Base-by-base conservation (phyloP, 768 basidiomycete species). In the Mycena kentingensis region DNA sequence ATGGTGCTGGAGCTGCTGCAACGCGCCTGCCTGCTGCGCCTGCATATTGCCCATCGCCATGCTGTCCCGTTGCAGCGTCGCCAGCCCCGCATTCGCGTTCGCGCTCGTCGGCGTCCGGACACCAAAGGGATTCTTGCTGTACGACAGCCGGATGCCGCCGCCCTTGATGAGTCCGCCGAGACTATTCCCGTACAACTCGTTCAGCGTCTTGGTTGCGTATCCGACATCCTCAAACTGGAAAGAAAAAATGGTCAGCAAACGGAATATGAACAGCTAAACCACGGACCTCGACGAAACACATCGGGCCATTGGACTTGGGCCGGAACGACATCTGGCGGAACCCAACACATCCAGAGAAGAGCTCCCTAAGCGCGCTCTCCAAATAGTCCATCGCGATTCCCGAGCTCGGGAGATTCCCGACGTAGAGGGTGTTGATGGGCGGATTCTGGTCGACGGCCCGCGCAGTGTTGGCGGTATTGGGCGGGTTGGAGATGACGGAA, bases 381-480 rank as follows among this genome's bases (percentile, higher is more conserved):
- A 99, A 79, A 63, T 86, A 83, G 60, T 88, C 87, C 39, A 85
- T 81, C 31, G 90, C 83, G 62, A 84, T 87, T 2, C 89, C 86
- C 34, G 16, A 36, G 27, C 37, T 19, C 28, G 29, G 97, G 52
- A 99, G 73, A 63, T 98, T 98, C 38, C 97, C 97, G n/a, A 99
- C 94, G 65, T 98, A 98, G n/a, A 99, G 77, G 1, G 97, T 99
- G 65, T 97, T 98, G 71, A 98, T 98, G 82, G 95, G 95, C 62
- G 95, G 95, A 68, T 98, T 98, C 74, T 96, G 93, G 71, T 98
- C 96, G 29, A 85, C 73, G 24, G 76, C 72, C 35, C 73, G 76
- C 56, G 73, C 67, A 12, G 74, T 75, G 19, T 24, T 42, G 24
- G 19, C 7, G 25, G 22, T 24, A 26, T 42, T 32, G 31, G 16